A percentile compares a stretch with the other conserved stretches of the same genome.
phyloP scores from a whole-genome alignment of 345 rosid species.

The Arabidopsis arenosa region DNA sequence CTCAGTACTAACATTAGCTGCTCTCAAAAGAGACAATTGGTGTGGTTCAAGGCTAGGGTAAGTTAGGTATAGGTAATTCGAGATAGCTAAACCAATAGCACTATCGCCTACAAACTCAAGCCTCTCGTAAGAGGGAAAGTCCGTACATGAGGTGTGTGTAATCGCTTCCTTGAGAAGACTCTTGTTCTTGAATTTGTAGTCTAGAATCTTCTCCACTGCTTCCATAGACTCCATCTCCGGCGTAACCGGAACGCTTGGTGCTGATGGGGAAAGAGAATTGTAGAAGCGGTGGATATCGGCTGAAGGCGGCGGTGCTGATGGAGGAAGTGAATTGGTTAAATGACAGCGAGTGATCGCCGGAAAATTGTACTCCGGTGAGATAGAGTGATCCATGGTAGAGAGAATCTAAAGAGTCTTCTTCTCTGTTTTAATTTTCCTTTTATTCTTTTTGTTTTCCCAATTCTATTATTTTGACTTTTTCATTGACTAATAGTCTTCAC shows the following conservation, averaged over 20 bases:
- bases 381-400: constrained; percentile 29
- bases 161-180: constrained; percentile 64
- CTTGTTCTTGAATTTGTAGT: constrained; percentile 56
- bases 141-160: constrained; percentile 64
- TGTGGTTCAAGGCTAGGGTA: constrained; percentile 66
- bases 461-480: constrained; percentile 18
- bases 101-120: constrained; percentile 89
- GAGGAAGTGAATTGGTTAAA: not conserved
- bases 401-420: constrained; percentile 32
- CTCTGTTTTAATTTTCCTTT: not conserved
- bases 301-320: not conserved
- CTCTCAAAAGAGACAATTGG: constrained; percentile 57
- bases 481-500: constrained; percentile 8
- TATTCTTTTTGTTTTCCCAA: constrained; percentile 4
- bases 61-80: constrained; percentile 53
- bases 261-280: not conserved
- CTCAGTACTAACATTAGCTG: constrained; percentile 78
- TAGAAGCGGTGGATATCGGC: not conserved
- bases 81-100: constrained; percentile 57
- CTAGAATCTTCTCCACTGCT: constrained; percentile 62
- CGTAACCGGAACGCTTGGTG: not conserved
- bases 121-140: constrained; percentile 59
- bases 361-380: constrained; percentile 28
- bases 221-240: constrained; percentile 49
- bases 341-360: constrained; percentile 25